Conservation (phyloP, 257 asterid species). For the Oldenlandia corymbosa region DNA sequence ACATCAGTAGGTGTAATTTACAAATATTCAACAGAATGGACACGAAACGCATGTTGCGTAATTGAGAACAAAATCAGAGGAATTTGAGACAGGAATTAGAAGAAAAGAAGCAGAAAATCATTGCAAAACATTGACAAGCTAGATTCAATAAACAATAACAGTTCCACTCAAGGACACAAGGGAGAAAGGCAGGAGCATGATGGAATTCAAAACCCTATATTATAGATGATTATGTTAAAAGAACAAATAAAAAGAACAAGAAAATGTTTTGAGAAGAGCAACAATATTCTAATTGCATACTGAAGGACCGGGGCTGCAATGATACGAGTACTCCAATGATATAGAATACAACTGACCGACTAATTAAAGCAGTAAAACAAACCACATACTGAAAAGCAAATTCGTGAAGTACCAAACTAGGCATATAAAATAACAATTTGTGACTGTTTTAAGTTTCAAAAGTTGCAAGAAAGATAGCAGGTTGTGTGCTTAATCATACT, state of each 20-base stretch:
- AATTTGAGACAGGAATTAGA: not conserved
- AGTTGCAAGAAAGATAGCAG: not conserved
- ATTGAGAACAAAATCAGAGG: not conserved
- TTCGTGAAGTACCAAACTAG: not conserved
- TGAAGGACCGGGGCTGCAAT: not conserved
- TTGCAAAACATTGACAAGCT: not conserved
- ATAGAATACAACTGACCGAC: not conserved
- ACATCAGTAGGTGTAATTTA: not conserved
- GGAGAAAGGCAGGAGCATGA: not conserved
- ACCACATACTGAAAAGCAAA: not conserved
- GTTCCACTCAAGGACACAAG: not conserved
- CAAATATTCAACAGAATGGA: not conserved
- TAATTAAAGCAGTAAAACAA: not conserved
- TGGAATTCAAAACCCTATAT: too few species aligned
- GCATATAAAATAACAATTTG: not conserved
- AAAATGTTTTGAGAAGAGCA: too few species aligned
- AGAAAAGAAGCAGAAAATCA: not conserved
- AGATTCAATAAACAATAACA: too few species aligned
- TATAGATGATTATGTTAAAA: not conserved
- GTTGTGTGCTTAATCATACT: conserved; percentile 20
- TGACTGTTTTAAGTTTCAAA: not conserved
- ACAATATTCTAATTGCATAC: not conserved
- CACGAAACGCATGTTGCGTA: not conserved
- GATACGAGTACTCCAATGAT: too few species aligned
- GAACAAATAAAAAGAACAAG: not conserved